Conservation (phyloP, 371 early-diverging fungal genomes). For the Mortierella sp. region DNA sequence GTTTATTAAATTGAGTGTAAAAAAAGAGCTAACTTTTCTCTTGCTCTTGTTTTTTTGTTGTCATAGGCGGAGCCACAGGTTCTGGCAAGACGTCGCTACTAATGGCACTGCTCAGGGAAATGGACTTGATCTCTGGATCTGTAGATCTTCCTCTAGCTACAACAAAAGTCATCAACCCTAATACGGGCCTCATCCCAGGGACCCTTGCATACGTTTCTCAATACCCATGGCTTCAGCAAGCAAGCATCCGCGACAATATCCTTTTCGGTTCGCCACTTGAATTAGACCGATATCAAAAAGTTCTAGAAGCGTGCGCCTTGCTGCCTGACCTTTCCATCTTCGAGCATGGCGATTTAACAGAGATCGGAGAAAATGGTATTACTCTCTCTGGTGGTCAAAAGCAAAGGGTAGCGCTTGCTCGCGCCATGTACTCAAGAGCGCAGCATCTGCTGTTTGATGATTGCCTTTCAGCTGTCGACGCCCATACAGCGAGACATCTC, state of each 20-base stretch:
- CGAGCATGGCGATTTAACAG: constrained; percentile 89
- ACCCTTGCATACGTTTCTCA: constrained; percentile 84
- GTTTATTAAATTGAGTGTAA: neutral
- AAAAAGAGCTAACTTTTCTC: neutral
- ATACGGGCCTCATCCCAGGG: constrained; percentile 55
- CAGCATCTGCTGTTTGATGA: constrained; percentile 84
- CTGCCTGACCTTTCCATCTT: constrained; percentile 81
- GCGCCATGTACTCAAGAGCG: constrained; percentile 84
- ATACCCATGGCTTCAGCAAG: constrained; percentile 89
- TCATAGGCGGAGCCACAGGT: constrained; percentile 67
- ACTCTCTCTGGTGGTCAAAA: constrained; percentile 84
- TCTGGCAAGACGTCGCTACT: constrained; percentile 77
- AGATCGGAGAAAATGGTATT: constrained; percentile 91
- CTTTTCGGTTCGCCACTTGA: constrained; percentile 82
- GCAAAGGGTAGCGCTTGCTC: constrained; percentile 83
- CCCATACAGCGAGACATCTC: constrained; percentile 90
- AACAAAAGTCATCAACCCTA: constrained; percentile 28
- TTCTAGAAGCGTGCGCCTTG: constrained; percentile 71
- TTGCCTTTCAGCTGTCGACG: constrained; percentile 83
- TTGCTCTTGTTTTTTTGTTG: constrained; percentile 48
- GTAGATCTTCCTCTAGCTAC: constrained; percentile 59
- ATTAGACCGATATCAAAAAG: constrained; percentile 71
- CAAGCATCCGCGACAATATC: constrained; percentile 86
- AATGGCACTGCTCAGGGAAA: constrained; percentile 76
- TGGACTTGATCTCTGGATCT: constrained; percentile 63